A percentile compares a stretch with the other conserved stretches of the same genome.
Conservation (phyloP, 345 rosid genomes). For the Hypericum perforatum region DNA sequence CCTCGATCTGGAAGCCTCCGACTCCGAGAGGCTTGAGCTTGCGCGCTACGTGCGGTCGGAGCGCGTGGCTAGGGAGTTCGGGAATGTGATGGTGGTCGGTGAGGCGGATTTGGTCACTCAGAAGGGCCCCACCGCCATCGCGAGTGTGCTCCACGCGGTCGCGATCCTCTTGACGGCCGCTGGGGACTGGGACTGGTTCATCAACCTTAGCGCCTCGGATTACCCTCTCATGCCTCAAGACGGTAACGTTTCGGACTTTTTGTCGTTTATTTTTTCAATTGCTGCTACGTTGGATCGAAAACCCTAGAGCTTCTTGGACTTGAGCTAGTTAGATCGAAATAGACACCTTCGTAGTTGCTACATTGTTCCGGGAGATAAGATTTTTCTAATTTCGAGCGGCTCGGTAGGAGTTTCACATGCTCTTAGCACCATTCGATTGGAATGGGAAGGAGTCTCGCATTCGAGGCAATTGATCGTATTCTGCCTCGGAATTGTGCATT, state of each 20-base stretch:
- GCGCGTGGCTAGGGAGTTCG: conserved; percentile 33
- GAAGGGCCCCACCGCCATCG: conserved; percentile 79
- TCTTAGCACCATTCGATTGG: no score
- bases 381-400: no score
- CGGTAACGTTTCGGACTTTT: conserved; percentile 33
- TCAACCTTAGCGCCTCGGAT: conserved; percentile 73
- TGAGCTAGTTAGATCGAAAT: no score
- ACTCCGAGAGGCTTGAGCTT: conserved; percentile 61
- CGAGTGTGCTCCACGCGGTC: conserved; percentile 60
- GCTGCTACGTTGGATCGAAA: not conserved
- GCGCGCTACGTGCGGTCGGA: conserved; percentile 70
- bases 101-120: conserved; percentile 67
- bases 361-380: no score
- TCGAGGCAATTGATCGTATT: no score
- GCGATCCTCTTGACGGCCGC: conserved; percentile 65
- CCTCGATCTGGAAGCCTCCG: conserved; percentile 80
- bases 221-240: conserved; percentile 89
- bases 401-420: no score
- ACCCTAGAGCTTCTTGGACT: no score
- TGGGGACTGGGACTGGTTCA: conserved; percentile 89
- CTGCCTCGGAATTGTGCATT: no score
- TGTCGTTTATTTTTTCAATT: not conserved
- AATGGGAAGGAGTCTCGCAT: no score
- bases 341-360: no score
- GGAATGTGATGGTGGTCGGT: conserved; percentile 81